Percentiles rank a stretch among this genome's conserved stretches.
Conservation (phyloP, 2,329 filamentous ascomycete species). For the Drechslerella dactyloides region DNA sequence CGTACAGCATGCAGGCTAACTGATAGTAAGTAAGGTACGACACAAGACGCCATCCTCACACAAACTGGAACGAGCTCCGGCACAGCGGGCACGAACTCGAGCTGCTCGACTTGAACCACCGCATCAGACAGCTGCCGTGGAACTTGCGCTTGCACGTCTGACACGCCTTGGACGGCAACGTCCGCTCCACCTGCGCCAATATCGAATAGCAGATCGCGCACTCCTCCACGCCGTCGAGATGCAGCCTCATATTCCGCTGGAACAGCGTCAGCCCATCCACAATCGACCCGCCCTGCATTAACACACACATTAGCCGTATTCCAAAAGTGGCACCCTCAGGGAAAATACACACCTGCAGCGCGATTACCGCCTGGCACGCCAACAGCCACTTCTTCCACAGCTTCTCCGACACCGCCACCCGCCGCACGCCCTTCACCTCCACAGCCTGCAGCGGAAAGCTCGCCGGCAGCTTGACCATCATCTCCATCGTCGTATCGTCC, state of each 20-base stretch:
- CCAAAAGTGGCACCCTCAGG: background rate
- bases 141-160: constrained; percentile 92
- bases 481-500: constrained; percentile 82
- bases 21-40: too few relatives aligned
- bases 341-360: constrained; percentile 71
- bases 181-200: constrained; percentile 78
- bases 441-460: constrained; percentile 84
- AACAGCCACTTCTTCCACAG: constrained; percentile 93
- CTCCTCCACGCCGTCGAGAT: constrained; percentile 89
- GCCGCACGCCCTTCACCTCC: constrained; percentile 75
- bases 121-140: constrained; percentile 86
- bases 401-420: constrained; percentile 85
- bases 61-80: constrained; percentile 74
- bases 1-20: too few relatives aligned
- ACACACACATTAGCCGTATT: too few relatives aligned
- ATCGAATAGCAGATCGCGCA: constrained; percentile 98
- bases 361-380: constrained; percentile 88
- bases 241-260: constrained; percentile 82
- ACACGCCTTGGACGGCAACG: constrained; percentile 89
- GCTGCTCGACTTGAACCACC: constrained; percentile 96
- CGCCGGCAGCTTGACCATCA: constrained; percentile 78
- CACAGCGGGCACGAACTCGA: constrained; percentile 91
- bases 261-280: constrained; percentile 86
- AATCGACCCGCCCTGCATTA: constrained; percentile 73
- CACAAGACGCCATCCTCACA: constrained; percentile 8